These are phyloP conservation scores for Effrenium voratum DNA, from an alignment of 73 alveolate species.

Conservation along the genomic window DNA sequence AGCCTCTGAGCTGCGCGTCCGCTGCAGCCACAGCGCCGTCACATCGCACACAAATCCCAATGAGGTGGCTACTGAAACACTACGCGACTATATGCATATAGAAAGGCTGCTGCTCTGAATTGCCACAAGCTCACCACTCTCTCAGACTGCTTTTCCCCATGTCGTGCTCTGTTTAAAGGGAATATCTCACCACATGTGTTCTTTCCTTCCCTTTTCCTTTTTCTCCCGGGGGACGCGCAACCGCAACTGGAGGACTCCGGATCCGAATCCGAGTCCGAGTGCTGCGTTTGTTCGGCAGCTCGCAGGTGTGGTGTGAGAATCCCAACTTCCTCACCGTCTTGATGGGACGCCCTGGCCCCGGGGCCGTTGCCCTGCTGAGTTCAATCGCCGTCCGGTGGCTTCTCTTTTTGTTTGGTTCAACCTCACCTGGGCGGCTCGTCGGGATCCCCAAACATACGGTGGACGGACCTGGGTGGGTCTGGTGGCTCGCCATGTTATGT, in stretches of 20 bases:
- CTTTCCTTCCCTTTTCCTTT: background rate
- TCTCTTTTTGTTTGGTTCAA: too few relatives aligned
- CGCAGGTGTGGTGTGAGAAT: slow-evolving; percentile 81
- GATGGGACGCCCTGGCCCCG: slow-evolving; percentile 34
- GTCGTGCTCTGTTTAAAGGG: background rate
- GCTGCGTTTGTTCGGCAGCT: too few relatives aligned
- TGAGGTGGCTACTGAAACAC: background rate
- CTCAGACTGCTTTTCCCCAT: background rate
- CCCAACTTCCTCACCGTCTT: slow-evolving; percentile 77
- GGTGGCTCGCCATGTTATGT: too few relatives aligned
- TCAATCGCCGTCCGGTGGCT: too few relatives aligned
- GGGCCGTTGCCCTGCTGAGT: background rate
- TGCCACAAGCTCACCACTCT: background rate
- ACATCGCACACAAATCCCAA: slow-evolving; percentile 11
- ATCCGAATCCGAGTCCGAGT: too few relatives aligned
- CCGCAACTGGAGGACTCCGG: background rate
- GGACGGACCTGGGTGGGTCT: too few relatives aligned
- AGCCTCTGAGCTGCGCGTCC: background rate
- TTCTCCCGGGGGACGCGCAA: background rate
- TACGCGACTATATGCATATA: background rate
- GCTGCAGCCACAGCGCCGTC: slow-evolving; percentile 28
- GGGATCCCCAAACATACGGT: too few relatives aligned
- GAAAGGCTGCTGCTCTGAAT: background rate
- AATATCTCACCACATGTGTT: background rate
- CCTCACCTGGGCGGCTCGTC: too few relatives aligned